These are phyloP conservation scores for Miamiensis avidus DNA, from an alignment of 169 alveolate genomes.

Conservation along the genomic window DNA sequence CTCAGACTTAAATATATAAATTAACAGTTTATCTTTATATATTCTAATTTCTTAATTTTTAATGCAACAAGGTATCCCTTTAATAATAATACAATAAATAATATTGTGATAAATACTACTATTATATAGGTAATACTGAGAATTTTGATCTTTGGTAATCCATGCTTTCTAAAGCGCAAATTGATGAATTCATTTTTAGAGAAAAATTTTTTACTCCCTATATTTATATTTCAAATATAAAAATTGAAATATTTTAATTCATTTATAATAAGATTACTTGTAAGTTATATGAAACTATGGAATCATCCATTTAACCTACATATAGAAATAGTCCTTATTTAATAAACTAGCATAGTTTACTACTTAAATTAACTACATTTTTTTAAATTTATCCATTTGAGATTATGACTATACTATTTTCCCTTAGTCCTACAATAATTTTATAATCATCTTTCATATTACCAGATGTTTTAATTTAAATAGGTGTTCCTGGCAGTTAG, in stretches of 20 bases:
- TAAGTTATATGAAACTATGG: constrained; percentile 22
- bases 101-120: constrained; percentile 60
- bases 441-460: constrained; percentile 57
- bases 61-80: constrained; percentile 71
- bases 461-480: constrained; percentile 45
- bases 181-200: constrained; percentile 9
- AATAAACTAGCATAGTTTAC: constrained; percentile 62
- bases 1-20: constrained; percentile 54
- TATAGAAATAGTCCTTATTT: constrained; percentile 48
- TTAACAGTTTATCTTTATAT: constrained; percentile 72
- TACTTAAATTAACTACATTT: constrained; percentile 40
- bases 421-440: constrained; percentile 64
- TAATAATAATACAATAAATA: constrained; percentile 42
- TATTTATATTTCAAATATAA: not conserved
- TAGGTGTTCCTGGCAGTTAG: constrained; percentile 46
- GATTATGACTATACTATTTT: constrained; percentile 51
- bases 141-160: constrained; percentile 33
- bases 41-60: constrained; percentile 72
- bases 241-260: not conserved
- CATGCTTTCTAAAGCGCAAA: constrained; percentile 52
- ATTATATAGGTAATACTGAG: constrained; percentile 9
- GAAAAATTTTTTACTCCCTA: constrained; percentile 20
- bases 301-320: constrained; percentile 38
- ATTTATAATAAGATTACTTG: not conserved
- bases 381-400: constrained; percentile 54